A percentile compares a stretch with the other conserved stretches of the same genome.
phyloP scores from a whole-genome alignment of 148 eudicot genomes.

The Fagopyrum tataricum region DNA sequence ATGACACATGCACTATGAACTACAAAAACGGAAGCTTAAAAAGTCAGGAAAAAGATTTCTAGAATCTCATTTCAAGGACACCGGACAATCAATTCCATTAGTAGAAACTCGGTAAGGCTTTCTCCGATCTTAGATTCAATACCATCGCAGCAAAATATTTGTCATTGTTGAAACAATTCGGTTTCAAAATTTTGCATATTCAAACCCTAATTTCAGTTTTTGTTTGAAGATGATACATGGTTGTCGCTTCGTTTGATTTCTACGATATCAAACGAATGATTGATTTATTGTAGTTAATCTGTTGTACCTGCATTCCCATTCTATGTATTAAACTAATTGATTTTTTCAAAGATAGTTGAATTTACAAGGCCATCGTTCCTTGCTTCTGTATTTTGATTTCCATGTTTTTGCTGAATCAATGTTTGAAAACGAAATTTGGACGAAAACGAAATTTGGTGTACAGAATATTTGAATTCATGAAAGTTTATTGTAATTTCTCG shows the following conservation, averaged over 20 bases:
- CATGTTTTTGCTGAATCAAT: background rate
- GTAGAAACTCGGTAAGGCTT: slow-evolving; percentile 8
- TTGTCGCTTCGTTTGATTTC: background rate
- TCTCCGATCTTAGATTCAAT: slow-evolving; percentile 3
- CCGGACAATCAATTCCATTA: background rate
- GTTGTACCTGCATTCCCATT: background rate
- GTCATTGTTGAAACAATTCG: background rate
- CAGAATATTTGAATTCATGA: background rate
- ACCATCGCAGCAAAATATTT: background rate
- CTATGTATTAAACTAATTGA: background rate
- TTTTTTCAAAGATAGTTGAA: background rate
- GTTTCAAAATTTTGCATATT: background rate
- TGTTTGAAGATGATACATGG: background rate
- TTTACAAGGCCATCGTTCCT: background rate
- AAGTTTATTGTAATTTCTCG: background rate
- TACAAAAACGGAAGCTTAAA: background rate
- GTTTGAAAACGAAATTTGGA: background rate
- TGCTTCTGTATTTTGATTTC: background rate
- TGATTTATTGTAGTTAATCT: background rate
- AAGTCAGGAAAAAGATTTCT: background rate
- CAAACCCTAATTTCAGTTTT: slow-evolving; percentile 1
- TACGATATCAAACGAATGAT: background rate
- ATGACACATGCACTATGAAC: background rate
- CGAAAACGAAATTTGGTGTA: background rate
- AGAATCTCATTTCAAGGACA: background rate